Percentiles rank a stretch among this genome's conserved stretches.
Conservation (phyloP, 192 early-diverging fungal genomes). For the Coemansia sp. region DNA sequence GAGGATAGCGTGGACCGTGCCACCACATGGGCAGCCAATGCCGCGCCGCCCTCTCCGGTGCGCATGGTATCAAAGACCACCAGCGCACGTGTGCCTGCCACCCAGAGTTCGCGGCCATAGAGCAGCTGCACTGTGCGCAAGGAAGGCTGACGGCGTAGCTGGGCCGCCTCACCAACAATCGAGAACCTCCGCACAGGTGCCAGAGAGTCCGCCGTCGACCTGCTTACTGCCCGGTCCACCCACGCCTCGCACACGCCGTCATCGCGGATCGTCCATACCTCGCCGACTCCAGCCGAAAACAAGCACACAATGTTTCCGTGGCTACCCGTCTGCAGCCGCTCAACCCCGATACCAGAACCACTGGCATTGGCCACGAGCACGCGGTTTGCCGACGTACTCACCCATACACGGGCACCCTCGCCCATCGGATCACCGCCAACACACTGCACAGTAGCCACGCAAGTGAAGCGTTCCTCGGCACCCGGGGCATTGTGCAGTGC, state of each 20-base stretch:
- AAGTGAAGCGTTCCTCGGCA: conserved; percentile 46
- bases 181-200: conserved; percentile 28
- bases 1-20: conserved; percentile 23
- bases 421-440: conserved; percentile 13
- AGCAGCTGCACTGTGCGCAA: conserved; percentile 14
- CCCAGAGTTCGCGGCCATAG: conserved; percentile 40
- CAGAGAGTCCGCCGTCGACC: conserved; percentile 14
- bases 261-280: conserved; percentile 46
- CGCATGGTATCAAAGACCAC: conserved; percentile 38
- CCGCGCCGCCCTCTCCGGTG: conserved; percentile 10
- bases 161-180: conserved; percentile 25
- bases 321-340: conserved; percentile 12
- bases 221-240: conserved; percentile 22
- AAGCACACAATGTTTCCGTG: conserved; percentile 13
- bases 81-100: conserved; percentile 33
- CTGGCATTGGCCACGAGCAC: conserved; percentile 33
- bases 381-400: conserved; percentile 27
- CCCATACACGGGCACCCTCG: conserved; percentile 38
- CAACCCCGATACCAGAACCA: conserved; percentile 17
- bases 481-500: conserved; percentile 46
- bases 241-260: conserved; percentile 39
- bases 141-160: conserved; percentile 18
- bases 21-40: conserved; percentile 12
- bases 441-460: conserved; percentile 32
- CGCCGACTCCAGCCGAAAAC: conserved; percentile 24